Evolutionary conservation across 345 rosid genomes (phyloP), one percentile per base, ranked within the genome.

Genomic region (Eucalyptus marginata): DNA sequence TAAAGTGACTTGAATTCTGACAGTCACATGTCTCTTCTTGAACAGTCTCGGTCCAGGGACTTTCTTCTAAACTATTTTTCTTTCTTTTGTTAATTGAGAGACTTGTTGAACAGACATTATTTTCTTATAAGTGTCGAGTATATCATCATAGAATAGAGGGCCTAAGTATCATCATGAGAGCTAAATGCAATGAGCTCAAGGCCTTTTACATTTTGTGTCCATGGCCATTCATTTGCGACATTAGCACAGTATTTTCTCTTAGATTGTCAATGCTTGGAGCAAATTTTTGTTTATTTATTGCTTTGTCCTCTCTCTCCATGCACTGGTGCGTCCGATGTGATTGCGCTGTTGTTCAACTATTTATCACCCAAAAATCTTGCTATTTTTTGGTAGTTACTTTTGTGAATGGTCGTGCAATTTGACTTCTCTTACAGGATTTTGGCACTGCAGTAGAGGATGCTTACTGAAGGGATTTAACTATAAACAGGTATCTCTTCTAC

Each of bases 401-500:
- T 52, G 17, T 50, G 52, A 49, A 29, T 88, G 46, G 5, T 88
- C 17, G 47, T 14, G 17, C 18, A 33, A 79, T 71, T 86, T 36
- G 16, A 52, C 84, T 66, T 44, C 51, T 33, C 86, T 66, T 43
- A 86, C 92, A 97, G 99, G 94, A 91, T 92, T 97, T 97, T 93
- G 99, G 99, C 87, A 95, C 99, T n/a, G 94, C 99, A 29, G 89
- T 96, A 94, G 95, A 96, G 92, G 99, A 97, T 93, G 99, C 99
- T 27, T 95, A 90, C 90, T 90, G 99, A 93, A 95, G 99, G 91
- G 98, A 97, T 90, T 92, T 97, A 88, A 97, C 99, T 43, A 97
- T 97, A 64, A 97, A 97, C 92, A 97, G 99, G 99, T 97, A 89
- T 91, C 18, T 87, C 86, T 58, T 50, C 81, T 36, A 10, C 40